Evolutionary conservation across 116 monocot genomes (phyloP).

Genomic region (Iris pallida): DNA sequence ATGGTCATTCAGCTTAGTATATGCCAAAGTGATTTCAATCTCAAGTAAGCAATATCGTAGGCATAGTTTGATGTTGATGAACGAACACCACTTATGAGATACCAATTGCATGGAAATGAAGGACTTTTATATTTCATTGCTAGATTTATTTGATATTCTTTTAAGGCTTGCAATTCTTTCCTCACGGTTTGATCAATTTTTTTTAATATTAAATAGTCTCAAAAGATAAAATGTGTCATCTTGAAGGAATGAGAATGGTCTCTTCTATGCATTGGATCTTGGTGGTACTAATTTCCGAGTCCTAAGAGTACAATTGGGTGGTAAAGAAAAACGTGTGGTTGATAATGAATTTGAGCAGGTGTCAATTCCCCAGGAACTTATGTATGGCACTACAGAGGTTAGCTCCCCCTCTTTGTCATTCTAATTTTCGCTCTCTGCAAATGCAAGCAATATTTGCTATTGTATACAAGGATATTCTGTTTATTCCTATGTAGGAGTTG

Average conservation of each 20-base stretch:
- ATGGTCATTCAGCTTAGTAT: no score
- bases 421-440: neutral
- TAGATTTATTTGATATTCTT: neutral
- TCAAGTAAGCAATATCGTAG: no score
- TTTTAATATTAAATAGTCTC: no score
- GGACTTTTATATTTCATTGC: neutral
- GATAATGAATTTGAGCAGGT: conserved; percentile 45
- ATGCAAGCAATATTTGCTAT: neutral
- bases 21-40: no score
- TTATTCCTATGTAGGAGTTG: conserved; percentile 7
- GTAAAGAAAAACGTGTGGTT: conserved; percentile 47
- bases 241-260: conserved; percentile 49
- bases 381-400: conserved; percentile 56
- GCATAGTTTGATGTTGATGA: no score
- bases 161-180: no score
- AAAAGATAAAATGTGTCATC: neutral
- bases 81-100: no score
- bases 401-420: neutral
- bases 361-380: conserved; percentile 61
- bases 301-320: conserved; percentile 55
- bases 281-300: conserved; percentile 83
- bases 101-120: no score
- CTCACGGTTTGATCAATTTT: no score
- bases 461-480: neutral
- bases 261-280: conserved; percentile 77